A percentile compares a stretch with the other conserved stretches of the same genome.
These are phyloP conservation scores for Saturnispora sekii DNA, from an alignment of 805 yeast species.

Conservation along the genomic window DNA sequence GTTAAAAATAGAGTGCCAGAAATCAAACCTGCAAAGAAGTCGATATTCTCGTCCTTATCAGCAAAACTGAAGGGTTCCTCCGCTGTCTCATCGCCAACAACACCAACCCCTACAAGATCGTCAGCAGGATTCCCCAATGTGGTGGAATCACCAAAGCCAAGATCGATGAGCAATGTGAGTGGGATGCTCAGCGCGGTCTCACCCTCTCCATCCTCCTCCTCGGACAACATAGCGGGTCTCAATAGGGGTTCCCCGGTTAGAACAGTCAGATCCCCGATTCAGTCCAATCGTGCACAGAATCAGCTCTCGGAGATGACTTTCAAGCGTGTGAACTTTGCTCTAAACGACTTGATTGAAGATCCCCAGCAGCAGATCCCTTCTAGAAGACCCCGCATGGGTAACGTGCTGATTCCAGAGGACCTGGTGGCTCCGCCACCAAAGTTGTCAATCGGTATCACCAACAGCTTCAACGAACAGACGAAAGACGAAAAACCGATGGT, in stretches of 20 bases:
- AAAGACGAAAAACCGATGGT: constrained; percentile 23
- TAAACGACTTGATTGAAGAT: constrained; percentile 38
- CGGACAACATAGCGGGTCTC: not conserved
- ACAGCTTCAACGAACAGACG: constrained; percentile 28
- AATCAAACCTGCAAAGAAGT: constrained; percentile 15
- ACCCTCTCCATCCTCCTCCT: not conserved
- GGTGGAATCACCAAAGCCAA: not conserved
- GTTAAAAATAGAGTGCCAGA: constrained; percentile 4
- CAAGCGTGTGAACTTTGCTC: constrained; percentile 41
- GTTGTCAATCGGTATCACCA: constrained; percentile 60
- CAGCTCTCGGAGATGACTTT: constrained; percentile 27
- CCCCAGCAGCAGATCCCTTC: constrained; percentile 59
- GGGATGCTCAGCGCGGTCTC: too few species aligned
- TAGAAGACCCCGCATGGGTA: constrained; percentile 43
- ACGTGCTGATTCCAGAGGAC: constrained; percentile 58
- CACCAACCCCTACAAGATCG: constrained; percentile 1
- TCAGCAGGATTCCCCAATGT: not conserved
- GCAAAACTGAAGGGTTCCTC: constrained; percentile 24
- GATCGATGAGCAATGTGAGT: not conserved
- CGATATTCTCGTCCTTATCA: constrained; percentile 27
- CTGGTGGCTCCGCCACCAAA: constrained; percentile 51
- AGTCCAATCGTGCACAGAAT: not conserved
- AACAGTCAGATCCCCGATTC: not conserved
- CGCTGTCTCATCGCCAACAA: not conserved
- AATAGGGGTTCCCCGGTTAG: not conserved